Evolutionary conservation across 2,329 filamentous ascomycete genomes (phyloP), one percentile per base, ranked within the genome.

Genomic region (Fusarium stilboides): DNA sequence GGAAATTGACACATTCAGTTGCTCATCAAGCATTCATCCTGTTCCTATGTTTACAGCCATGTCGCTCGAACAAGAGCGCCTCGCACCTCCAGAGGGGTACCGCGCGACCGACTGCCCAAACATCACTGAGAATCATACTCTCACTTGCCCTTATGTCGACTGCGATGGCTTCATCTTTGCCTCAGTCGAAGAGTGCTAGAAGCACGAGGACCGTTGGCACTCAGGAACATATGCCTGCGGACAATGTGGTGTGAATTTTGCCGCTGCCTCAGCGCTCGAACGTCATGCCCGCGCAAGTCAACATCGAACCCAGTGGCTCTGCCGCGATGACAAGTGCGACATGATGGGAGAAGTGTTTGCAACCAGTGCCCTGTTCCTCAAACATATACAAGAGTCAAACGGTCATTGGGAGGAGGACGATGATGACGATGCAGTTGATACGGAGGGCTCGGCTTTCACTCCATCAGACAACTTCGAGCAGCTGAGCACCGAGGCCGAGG

Each of bases 91-190:
- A 1, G 49, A 57, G 2, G 69, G 49, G 9, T 75, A 75, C 28
- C 50, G 53, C 2, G 53, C 64, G 2, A 5, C 49, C 10, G 15
- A 50, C 2, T 71, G 65, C 1, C 71, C 71, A 0, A 74, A 70
- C 37, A 33, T 37, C 0, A 15, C 15, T 0, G 73, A 75, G 13
- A 54, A 44, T 5, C 24, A 55, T 3, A 67, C 64, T 9, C 62
- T 67, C 13, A 55, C 62, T 3, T 77, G 75, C n/a, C 75, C 75
- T 0, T 70, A 76, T 37, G 4, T 60, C 4, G 51, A 60, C 6
- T 77, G 75, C 36, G 75, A 77, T n/a, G 74, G 75, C 1, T 68
- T 75, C 26, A 10, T 46, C 0, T 76, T 77, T 10, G 15, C 50
- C 4, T 66, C 66, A 0, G 31, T 39, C 1, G n/a, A 64, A 6